Evolutionary conservation across 371 early-diverging fungal species (phyloP), one percentile per base, ranked within the genome.

Genomic region (Mortierella sp.): DNA sequence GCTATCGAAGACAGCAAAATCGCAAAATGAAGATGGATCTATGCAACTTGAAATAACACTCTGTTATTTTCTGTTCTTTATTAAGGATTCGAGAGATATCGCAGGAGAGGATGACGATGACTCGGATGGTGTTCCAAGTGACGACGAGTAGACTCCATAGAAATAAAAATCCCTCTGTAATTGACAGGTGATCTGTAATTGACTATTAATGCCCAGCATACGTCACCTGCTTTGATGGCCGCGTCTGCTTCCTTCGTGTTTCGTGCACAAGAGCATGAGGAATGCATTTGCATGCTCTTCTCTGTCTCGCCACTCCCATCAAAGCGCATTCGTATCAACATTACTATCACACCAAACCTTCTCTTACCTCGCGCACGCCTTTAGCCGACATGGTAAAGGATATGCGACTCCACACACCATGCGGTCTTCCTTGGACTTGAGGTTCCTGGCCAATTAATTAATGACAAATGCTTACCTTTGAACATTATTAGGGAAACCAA

Each of bases 401-500:
- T 51, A 57, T 26, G 58, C 58, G 35, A 57, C 30, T 11, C 43
- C 40, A 8, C 10, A 51, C 24, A 22, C 28, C 16, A 32, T 49
- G 16, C 20, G 24, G 22, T 20, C 26, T 28, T 43, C 24, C 11
- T 28, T 12, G 11, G 26, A 55, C 12, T 55, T 24, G 9, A 26
- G 16, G 14, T 51, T 51, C 39, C 3, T n/a, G 55, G 55, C 37
- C 20, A 51, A 51, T 24, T 2, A 26, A 52, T 64, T 70, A 40
- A 60, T 30, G 20, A 58, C 55, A 12, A 14, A 59, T 61, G 20
- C 37, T n/a, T 10, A 37, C 43, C 39, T 30, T 35, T 51, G 20
- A 28, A 22, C 26, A 26, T 47, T 55, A 64, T 10, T 87, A 93
- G 94, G 94, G 94, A 86, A 93, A 93, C 83, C 86, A 92, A 84